Evolutionary conservation across 1,139 yeast genomes (phyloP).

Genomic region (Geotrichum phurueaensis): DNA sequence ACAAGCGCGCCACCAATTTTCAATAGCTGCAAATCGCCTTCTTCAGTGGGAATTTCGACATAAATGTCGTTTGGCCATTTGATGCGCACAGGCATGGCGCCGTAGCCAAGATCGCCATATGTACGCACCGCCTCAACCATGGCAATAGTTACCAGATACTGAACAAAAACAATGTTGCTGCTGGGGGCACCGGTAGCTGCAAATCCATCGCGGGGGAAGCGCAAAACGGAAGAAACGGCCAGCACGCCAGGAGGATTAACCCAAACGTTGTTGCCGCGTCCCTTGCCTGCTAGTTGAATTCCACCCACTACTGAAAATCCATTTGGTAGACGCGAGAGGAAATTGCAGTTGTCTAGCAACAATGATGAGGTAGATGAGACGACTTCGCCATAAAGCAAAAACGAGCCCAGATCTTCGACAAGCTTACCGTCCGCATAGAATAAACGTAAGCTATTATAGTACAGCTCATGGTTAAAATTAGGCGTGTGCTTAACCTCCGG

Average conservation of each 20-base stretch:
- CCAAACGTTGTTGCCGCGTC: conserved; percentile 95
- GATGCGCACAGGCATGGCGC: conserved; percentile 55
- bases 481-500: conserved; percentile 51
- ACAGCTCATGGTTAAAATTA: conserved; percentile 58
- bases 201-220: conserved; percentile 48
- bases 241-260: conserved; percentile 88
- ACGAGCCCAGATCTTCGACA: conserved; percentile 47
- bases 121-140: conserved; percentile 68
- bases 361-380: conserved; percentile 81
- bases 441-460: conserved; percentile 44
- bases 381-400: conserved; percentile 75
- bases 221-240: conserved; percentile 69
- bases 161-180: conserved; percentile 52
- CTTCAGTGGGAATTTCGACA: conserved; percentile 53
- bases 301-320: conserved; percentile 71
- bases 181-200: conserved; percentile 22
- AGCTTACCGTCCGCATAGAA: conserved; percentile 28
- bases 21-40: conserved; percentile 42
- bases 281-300: conserved; percentile 83
- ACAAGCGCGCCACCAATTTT: conserved; percentile 83
- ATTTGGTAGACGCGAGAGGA: conserved; percentile 57
- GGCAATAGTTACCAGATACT: conserved; percentile 79
- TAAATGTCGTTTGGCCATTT: conserved; percentile 99
- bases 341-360: conserved; percentile 61
- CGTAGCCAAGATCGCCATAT: conserved; percentile 57